Base-by-base conservation (phyloP, 2,329 filamentous ascomycete genomes). In the Aureobasidium sp. region DNA sequence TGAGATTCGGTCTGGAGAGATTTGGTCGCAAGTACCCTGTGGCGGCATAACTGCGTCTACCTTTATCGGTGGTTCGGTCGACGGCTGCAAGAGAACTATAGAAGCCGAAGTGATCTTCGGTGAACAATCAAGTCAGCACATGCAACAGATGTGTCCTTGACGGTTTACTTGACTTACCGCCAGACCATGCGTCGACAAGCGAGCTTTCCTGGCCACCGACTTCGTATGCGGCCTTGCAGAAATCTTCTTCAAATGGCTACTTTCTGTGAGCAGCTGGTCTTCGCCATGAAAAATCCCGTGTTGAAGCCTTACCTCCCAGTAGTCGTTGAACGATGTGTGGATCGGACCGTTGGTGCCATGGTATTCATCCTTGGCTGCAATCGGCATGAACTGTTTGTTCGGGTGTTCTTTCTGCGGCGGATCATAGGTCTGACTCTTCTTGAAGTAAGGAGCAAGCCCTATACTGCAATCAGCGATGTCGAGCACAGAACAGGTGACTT, bases 181-280 rank as follows among this genome's bases (percentile, higher is more conserved):
- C 69, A 17, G 63, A 66, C 69, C 69, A 71, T 1, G 70, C 67
- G 61, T 72, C 70, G 1, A 64, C 57, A 31, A 70, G 66, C 1
- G 67, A 71, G 25, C 67, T 68, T 19, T 67, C 43, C 29, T 65
- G 65, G 2, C 49, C 49, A 5, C 70, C 71, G 15, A 70, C 68
- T 51, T 69, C 69, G 51, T 73, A 69, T 0, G 68, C 68, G 15
- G 73, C 71, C 40, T 70, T 66, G 57, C 67, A 69, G 61, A 74
- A 72, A 35, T 73, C 69, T 29, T 73, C 67, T 60, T 71, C 71
- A n/a, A 73, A 69, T 0, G 72, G 72, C 61, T 47, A 10, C 1
- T 31, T 10, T 9, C 31, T 10, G 27, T 47, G 7, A 47, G 45
- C 9, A 19, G 13, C 9, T 13, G 23, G 9, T 15, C 5, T 6